Evolutionary conservation across 2,329 filamentous ascomycete genomes (phyloP).

Genomic region (Mycogone perniciosa): DNA sequence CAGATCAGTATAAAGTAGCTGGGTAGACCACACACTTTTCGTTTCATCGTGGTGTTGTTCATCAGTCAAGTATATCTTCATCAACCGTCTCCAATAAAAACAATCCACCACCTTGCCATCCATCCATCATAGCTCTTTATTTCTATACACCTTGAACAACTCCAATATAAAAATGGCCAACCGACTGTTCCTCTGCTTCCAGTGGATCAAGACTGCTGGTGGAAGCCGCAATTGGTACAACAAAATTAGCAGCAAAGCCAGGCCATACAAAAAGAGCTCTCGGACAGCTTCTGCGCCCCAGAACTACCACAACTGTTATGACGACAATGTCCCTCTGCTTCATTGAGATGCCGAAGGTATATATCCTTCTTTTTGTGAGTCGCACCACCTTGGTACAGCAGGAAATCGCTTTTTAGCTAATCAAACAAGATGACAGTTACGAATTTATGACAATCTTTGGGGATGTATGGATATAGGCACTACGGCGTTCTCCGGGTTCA

Average conservation of each 20-base stretch:
- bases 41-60: not conserved
- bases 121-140: not conserved
- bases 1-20: too few species aligned
- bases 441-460: not conserved
- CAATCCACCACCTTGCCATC: not conserved
- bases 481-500: not conserved
- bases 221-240: constrained; percentile 2
- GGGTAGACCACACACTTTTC: not conserved
- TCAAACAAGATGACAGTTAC: too few species aligned
- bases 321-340: constrained; percentile 10
- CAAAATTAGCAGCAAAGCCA: constrained; percentile 4
- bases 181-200: constrained; percentile 8
- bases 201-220: constrained; percentile 10
- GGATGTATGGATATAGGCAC: not conserved
- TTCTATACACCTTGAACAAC: not conserved
- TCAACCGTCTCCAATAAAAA: not conserved
- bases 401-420: too few species aligned
- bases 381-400: too few species aligned
- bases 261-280: constrained; percentile 6
- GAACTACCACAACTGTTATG: not conserved
- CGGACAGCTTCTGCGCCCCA: not conserved
- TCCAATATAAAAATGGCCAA: constrained; percentile 3
- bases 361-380: not conserved
- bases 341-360: not conserved
- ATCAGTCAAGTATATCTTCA: not conserved